Evolutionary conservation across 305 asterid genomes (phyloP).

Genomic region (Fraxinus greggii): DNA sequence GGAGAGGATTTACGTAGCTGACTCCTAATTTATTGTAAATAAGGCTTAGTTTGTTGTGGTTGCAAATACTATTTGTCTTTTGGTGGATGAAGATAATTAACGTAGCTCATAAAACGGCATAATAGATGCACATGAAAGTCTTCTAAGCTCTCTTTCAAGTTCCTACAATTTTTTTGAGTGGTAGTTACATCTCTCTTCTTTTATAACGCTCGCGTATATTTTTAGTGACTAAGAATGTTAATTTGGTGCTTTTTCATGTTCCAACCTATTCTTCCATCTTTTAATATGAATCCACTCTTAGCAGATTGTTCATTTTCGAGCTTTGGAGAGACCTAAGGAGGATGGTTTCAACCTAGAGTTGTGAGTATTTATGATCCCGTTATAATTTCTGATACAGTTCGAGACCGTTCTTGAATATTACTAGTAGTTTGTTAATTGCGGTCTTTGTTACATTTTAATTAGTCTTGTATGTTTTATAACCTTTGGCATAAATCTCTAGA

Average conservation of each 20-base stretch:
- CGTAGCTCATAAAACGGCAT: constrained; percentile 2
- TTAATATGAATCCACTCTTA: constrained; percentile 9
- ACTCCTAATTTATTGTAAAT: neutral
- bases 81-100: neutral
- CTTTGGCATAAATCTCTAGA: constrained; percentile 25
- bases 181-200: neutral
- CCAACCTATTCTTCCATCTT: neutral
- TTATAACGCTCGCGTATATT: neutral
- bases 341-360: constrained; percentile 42
- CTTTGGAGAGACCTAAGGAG: constrained; percentile 48
- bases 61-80: neutral
- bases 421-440: neutral
- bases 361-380: constrained; percentile 29
- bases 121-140: neutral
- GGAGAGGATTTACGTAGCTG: neutral
- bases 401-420: neutral
- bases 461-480: neutral
- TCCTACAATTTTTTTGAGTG: neutral
- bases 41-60: neutral
- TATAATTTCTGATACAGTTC: neutral
- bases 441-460: neutral
- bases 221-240: constrained; percentile 3
- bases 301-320: constrained; percentile 47
- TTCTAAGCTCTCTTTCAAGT: constrained; percentile 13
- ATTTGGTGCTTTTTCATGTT: neutral